These are phyloP conservation scores for Tetracladium maxilliforme DNA, from an alignment of 2,329 filamentous ascomycete genomes.

Conservation along the genomic window DNA sequence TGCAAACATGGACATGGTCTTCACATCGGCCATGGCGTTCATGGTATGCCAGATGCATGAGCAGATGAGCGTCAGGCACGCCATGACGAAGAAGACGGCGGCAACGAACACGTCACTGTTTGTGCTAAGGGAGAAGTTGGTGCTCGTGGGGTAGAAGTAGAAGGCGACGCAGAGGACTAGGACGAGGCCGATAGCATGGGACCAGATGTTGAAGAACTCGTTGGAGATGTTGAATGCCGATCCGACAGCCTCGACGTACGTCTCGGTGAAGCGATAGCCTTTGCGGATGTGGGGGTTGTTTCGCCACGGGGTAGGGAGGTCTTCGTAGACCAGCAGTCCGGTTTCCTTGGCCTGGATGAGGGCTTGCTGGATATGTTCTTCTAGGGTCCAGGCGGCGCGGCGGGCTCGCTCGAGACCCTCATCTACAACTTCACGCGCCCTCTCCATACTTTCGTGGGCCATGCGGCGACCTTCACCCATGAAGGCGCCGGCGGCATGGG, in stretches of 20 bases:
- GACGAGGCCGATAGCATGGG: constrained; percentile 78
- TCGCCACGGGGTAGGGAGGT: constrained; percentile 82
- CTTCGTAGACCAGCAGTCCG: constrained; percentile 76
- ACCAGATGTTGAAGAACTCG: constrained; percentile 97
- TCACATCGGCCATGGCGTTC: constrained; percentile 86
- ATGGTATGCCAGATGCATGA: constrained; percentile 97
- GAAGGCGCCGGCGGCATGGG: constrained; percentile 54
- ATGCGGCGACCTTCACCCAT: constrained; percentile 69
- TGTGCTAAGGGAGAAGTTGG: constrained; percentile 75
- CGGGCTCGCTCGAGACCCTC: constrained; percentile 73
- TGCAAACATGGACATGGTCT: constrained; percentile 83
- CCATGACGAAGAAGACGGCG: constrained; percentile 89
- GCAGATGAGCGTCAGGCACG: constrained; percentile 88
- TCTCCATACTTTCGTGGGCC: constrained; percentile 64
- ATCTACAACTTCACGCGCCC: constrained; percentile 63
- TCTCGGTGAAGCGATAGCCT: constrained; percentile 89
- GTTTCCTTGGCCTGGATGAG: constrained; percentile 61
- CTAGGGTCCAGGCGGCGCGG: constrained; percentile 66
- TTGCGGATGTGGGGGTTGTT: constrained; percentile 86
- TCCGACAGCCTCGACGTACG: constrained; percentile 74
- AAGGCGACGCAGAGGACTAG: constrained; percentile 81
- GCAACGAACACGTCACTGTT: constrained; percentile 84
- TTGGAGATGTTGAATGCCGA: constrained; percentile 80
- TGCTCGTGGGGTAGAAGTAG: constrained; percentile 84
- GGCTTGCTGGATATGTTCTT: constrained; percentile 72